A percentile compares a stretch with the other conserved stretches of the same genome.
phyloP scores from a whole-genome alignment of 2,329 filamentous ascomycete species.

The Escovopsis sp. region DNA sequence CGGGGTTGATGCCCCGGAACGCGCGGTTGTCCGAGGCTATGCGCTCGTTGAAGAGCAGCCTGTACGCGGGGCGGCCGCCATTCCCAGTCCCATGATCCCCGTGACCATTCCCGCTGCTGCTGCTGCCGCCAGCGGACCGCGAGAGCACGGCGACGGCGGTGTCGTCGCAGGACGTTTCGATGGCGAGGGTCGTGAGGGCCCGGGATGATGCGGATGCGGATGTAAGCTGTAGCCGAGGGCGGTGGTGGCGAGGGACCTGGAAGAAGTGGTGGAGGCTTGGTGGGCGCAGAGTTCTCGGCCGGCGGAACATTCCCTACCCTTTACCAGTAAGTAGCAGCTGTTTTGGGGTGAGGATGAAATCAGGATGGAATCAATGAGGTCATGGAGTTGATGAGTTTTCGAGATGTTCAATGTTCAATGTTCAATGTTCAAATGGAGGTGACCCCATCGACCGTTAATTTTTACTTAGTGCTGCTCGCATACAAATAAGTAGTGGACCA shows the following conservation, averaged over 20 bases:
- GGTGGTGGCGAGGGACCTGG: neutral
- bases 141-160: slow-evolving; percentile 76
- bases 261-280: neutral
- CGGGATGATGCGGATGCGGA: slow-evolving; percentile 7
- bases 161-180: slow-evolving; percentile 84
- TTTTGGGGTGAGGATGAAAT: too few species aligned
- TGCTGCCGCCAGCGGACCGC: slow-evolving; percentile 19
- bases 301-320: too few species aligned
- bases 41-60: slow-evolving; percentile 65
- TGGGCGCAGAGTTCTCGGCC: too few species aligned
- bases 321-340: neutral
- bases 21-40: slow-evolving; percentile 64
- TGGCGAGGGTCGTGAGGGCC: slow-evolving; percentile 47
- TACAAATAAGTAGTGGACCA: too few species aligned
- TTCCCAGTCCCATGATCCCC: too few species aligned
- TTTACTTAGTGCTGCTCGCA: too few species aligned
- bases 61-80: slow-evolving; percentile 5
- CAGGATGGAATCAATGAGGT: neutral
- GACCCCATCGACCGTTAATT: too few species aligned
- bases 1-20: slow-evolving; percentile 68
- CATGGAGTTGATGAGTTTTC: too few species aligned
- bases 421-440: too few species aligned
- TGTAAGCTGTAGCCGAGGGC: neutral
- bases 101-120: too few species aligned
- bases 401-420: too few species aligned